Percentiles rank a stretch among this genome's conserved stretches.
These are phyloP conservation scores for Colletotrichum gigasporum DNA, from an alignment of 2,329 filamentous ascomycete species.

Conservation along the genomic window DNA sequence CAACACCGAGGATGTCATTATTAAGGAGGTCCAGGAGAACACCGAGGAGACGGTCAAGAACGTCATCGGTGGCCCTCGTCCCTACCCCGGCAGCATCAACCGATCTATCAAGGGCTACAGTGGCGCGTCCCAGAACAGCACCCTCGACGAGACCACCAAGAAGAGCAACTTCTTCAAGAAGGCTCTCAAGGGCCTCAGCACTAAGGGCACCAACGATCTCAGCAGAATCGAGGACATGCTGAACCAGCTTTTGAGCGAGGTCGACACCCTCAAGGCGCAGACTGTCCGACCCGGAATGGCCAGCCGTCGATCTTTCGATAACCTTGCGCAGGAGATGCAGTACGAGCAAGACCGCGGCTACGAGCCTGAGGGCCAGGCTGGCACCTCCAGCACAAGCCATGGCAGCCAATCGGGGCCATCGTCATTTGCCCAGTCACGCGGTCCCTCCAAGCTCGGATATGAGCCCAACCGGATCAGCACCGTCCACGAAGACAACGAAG, in stretches of 20 bases:
- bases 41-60: conserved; percentile 87
- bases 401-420: conserved; percentile 81
- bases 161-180: conserved; percentile 93
- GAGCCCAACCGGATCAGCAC: conserved; percentile 83
- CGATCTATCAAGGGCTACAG: conserved; percentile 63
- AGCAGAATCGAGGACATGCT: conserved; percentile 91
- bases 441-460: conserved; percentile 52
- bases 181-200: conserved; percentile 89
- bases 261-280: conserved; percentile 81
- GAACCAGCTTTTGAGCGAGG: conserved; percentile 89
- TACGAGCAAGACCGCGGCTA: conserved; percentile 80
- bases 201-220: conserved; percentile 88
- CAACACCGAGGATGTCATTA: conserved; percentile 89
- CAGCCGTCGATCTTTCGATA: conserved; percentile 74
- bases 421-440: conserved; percentile 66
- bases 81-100: conserved; percentile 74
- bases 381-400: conserved; percentile 74
- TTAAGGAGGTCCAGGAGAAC: conserved; percentile 86
- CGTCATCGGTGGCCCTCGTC: conserved; percentile 85
- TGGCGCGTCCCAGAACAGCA: conserved; percentile 62
- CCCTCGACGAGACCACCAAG: conserved; percentile 72
- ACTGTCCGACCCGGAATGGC: conserved; percentile 51
- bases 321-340: conserved; percentile 68
- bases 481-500: conserved; percentile 84
- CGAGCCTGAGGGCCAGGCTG: conserved; percentile 83